Percentiles rank a stretch among this genome's conserved stretches.
phyloP scores from a whole-genome alignment of 306 rosid genomes.

The Begonia peltatifolia region DNA sequence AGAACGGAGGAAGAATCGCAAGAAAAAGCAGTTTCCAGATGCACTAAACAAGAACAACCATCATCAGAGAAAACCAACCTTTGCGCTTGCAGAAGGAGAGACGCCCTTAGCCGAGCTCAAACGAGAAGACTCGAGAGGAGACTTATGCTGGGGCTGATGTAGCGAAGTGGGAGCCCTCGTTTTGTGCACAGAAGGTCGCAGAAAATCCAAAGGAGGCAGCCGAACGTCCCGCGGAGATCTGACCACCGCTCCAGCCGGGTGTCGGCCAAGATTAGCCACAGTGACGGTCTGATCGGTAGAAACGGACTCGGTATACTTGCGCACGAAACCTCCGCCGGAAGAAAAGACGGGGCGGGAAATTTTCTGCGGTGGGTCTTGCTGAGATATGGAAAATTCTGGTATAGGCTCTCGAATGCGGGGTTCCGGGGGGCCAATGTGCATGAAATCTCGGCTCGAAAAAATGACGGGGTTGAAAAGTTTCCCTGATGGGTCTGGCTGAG shows the following conservation, averaged over 20 bases:
- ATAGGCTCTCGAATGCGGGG: slow-evolving; percentile 20
- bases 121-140: slow-evolving; percentile 17
- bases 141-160: slow-evolving; percentile 13
- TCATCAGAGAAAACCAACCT: slow-evolving; percentile 17
- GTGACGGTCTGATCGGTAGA: slow-evolving; percentile 22
- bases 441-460: slow-evolving; percentile 35
- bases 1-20: no score
- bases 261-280: slow-evolving; percentile 21
- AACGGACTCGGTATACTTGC: slow-evolving; percentile 15
- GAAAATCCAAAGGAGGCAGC: slow-evolving; percentile 23
- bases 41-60: background rate
- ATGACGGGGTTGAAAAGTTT: slow-evolving; percentile 35
- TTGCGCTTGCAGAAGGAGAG: slow-evolving; percentile 8
- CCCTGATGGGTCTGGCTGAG: slow-evolving; percentile 16
- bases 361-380: slow-evolving; percentile 18
- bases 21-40: no score
- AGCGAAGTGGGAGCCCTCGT: slow-evolving; percentile 18
- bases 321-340: slow-evolving; percentile 31
- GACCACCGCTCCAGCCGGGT: slow-evolving; percentile 23
- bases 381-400: slow-evolving; percentile 15
- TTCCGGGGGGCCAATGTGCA: slow-evolving; percentile 12
- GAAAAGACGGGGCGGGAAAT: slow-evolving; percentile 41
- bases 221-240: slow-evolving; percentile 22
- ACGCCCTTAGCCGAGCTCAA: slow-evolving; percentile 18
- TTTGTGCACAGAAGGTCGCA: slow-evolving; percentile 25